phyloP scores from a whole-genome alignment of 768 basidiomycete species.

The Kockovaella imperatae region DNA sequence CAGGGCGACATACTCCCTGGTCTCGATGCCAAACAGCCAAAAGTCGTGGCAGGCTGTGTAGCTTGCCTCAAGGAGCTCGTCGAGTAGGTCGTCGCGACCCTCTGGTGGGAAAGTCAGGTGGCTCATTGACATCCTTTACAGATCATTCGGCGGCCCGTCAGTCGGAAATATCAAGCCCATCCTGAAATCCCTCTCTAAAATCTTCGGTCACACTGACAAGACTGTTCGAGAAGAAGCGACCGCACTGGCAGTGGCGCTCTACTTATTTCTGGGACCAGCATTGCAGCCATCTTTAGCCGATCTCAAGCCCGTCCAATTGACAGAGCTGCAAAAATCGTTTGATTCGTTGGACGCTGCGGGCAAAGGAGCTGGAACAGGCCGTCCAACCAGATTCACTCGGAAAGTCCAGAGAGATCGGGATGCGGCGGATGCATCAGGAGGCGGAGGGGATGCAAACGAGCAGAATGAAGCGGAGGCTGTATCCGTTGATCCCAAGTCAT shows the following conservation, averaged over 20 bases:
- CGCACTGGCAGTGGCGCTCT: constrained; percentile 62
- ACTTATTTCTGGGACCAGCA: constrained; percentile 75
- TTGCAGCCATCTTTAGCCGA: constrained; percentile 80
- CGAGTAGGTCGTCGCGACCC: constrained; percentile 52
- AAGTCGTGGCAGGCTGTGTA: constrained; percentile 74
- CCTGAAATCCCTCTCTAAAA: constrained; percentile 81
- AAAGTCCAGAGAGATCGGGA: constrained; percentile 56
- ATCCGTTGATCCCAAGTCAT: constrained; percentile 64
- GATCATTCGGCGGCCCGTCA: constrained; percentile 71
- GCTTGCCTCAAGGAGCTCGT: constrained; percentile 72
- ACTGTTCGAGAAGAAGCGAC: constrained; percentile 87
- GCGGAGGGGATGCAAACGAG: constrained; percentile 44
- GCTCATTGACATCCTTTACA: constrained; percentile 39
- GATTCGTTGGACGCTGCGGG: constrained; percentile 74
- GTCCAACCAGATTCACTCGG: constrained; percentile 70
- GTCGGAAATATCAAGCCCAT: constrained; percentile 54
- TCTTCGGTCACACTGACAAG: constrained; percentile 92
- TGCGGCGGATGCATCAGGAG: constrained; percentile 34
- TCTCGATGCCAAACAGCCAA: constrained; percentile 85
- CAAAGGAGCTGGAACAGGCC: constrained; percentile 71
- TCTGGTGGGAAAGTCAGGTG: background rate
- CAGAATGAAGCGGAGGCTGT: constrained; percentile 53
- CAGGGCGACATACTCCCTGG: constrained; percentile 77
- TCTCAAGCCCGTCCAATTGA: constrained; percentile 92
- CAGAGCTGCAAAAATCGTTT: constrained; percentile 87